A percentile compares a stretch with the other conserved stretches of the same genome.
Conservation (phyloP, 805 yeast species). For the Wickerhamomyces hampshirensis region DNA sequence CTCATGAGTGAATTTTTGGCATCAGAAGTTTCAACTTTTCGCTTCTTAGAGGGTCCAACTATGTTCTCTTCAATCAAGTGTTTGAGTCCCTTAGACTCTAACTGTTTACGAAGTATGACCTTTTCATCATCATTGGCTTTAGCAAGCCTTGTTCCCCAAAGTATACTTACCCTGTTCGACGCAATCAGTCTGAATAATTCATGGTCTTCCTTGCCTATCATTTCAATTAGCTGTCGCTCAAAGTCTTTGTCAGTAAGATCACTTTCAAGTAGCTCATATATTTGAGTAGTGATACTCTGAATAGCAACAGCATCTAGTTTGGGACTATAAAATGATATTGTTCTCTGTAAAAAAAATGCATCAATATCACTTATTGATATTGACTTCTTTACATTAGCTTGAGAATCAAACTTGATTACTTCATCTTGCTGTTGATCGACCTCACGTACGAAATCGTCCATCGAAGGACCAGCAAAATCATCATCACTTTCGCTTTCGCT, state of each 20-base stretch:
- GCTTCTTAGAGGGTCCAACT: conserved; percentile 20
- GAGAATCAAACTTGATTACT: conserved; percentile 16
- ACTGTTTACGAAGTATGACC: conserved; percentile 33
- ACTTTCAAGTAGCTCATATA: conserved; percentile 36
- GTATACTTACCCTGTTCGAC: conserved; percentile 45
- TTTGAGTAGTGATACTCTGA: conserved; percentile 35
- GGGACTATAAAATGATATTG: conserved; percentile 32
- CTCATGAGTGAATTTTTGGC: conserved; percentile 16
- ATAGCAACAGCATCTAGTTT: conserved; percentile 35
- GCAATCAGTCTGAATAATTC: conserved; percentile 45
- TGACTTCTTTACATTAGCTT: conserved; percentile 3
- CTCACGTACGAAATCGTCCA: conserved; percentile 23
- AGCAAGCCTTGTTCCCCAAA: conserved; percentile 49
- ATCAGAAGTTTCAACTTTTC: conserved; percentile 18
- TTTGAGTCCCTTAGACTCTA: conserved; percentile 39
- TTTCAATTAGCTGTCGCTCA: conserved; percentile 49
- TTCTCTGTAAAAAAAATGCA: conserved; percentile 50
- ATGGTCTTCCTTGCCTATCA: conserved; percentile 48
- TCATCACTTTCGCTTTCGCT: conserved; percentile 27
- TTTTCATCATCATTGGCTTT: conserved; percentile 33
- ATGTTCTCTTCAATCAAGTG: conserved; percentile 30
- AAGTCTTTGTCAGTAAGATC: conserved; percentile 36
- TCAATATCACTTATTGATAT: conserved; percentile 38
- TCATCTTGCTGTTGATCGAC: conserved; percentile 20
- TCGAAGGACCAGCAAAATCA: conserved; percentile 31